phyloP scores from a whole-genome alignment of 176 grass and related monocot species.

The Triticum aestivum region DNA sequence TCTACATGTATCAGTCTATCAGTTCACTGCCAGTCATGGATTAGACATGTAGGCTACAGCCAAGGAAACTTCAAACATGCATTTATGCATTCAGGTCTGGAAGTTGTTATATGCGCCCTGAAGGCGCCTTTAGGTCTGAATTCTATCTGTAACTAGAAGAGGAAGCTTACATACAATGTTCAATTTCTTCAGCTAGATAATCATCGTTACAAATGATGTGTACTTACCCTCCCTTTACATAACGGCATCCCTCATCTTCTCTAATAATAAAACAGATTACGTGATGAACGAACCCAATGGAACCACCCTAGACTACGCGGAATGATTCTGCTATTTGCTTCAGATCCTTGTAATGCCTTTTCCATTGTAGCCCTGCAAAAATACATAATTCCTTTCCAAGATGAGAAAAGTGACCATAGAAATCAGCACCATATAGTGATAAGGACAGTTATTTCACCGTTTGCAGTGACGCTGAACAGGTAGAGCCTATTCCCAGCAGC shows the following conservation, averaged over 20 bases:
- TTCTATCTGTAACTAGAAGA: constrained; percentile 12
- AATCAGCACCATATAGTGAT: background rate
- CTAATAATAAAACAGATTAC: background rate
- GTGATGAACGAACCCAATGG: background rate
- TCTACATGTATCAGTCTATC: background rate
- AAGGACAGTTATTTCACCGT: constrained; percentile 40
- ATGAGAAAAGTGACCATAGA: background rate
- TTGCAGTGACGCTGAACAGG: constrained; percentile 88
- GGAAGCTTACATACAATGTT: constrained; percentile 3
- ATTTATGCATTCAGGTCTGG: background rate
- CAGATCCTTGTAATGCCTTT: constrained; percentile 87
- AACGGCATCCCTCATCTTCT: constrained; percentile 24
- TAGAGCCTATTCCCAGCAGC: constrained; percentile 94
- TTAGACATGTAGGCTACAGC: constrained; percentile 22
- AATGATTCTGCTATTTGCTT: constrained; percentile 90
- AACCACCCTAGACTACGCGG: constrained; percentile 54
- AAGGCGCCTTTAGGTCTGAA: background rate
- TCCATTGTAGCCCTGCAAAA: constrained; percentile 86
- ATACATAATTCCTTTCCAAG: background rate
- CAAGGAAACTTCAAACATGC: background rate
- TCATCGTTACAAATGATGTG: constrained; percentile 19
- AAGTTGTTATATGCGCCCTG: background rate
- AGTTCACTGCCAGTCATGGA: background rate
- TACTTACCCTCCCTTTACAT: background rate
- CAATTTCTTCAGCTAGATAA: background rate